Conservation (phyloP, 2,329 filamentous ascomycete species). For the Plenodomus tracheiphilus region DNA sequence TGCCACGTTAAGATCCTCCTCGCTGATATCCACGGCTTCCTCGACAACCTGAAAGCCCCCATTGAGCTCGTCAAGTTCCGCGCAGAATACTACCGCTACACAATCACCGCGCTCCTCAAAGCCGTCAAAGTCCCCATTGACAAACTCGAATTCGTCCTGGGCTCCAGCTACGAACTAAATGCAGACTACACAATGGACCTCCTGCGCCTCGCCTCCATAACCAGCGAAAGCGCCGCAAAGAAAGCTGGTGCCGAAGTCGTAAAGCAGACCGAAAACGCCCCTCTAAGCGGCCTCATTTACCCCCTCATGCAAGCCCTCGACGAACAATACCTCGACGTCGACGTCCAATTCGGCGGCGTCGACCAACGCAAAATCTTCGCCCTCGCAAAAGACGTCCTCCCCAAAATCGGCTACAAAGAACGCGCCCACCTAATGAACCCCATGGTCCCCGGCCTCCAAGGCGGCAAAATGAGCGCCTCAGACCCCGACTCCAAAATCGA, state of each 20-base stretch:
- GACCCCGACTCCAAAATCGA: conserved; percentile 87
- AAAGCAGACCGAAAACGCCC: conserved; percentile 81
- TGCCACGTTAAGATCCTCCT: conserved; percentile 82
- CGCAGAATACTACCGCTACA: conserved; percentile 78
- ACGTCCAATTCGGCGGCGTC: conserved; percentile 77
- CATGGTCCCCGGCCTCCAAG: conserved; percentile 83
- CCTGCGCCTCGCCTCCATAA: conserved; percentile 71
- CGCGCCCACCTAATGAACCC: conserved; percentile 77
- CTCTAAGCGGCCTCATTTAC: conserved; percentile 76
- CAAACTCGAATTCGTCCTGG: conserved; percentile 80
- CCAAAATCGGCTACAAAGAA: conserved; percentile 79
- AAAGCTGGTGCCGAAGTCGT: conserved; percentile 93
- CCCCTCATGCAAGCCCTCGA: conserved; percentile 89
- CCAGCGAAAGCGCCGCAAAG: conserved; percentile 79
- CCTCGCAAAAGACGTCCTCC: conserved; percentile 80
- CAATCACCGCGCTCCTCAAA: conserved; percentile 74
- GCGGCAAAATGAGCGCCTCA: conserved; percentile 77
- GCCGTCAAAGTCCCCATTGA: conserved; percentile 78
- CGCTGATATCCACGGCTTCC: conserved; percentile 67
- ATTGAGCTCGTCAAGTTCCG: conserved; percentile 83
- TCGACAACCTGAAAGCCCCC: conserved; percentile 83
- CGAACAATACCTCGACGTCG: conserved; percentile 79
- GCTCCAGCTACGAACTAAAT: conserved; percentile 76
- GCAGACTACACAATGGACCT: conserved; percentile 82
- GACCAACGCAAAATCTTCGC: conserved; percentile 92